Percentiles rank a stretch among this genome's conserved stretches.
These are phyloP conservation scores for Aspergillus sparsus DNA, from an alignment of 495 filamentous ascomycete species.

Conservation along the genomic window DNA sequence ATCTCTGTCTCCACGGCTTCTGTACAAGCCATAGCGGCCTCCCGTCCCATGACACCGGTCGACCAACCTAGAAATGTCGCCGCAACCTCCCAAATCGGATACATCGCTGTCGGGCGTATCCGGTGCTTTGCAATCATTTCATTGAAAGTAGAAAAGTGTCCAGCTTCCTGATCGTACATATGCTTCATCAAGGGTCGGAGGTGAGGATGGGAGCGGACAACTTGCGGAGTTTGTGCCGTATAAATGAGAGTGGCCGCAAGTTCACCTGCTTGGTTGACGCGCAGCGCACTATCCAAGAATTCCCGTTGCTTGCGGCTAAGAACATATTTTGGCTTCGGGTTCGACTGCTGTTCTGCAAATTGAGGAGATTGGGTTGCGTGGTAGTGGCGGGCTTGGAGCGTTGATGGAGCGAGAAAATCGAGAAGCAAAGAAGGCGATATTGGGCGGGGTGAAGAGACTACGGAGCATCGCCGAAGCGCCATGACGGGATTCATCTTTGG, in stretches of 20 bases:
- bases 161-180: slow-evolving; percentile 97
- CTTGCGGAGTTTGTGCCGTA: slow-evolving; percentile 72
- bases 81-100: slow-evolving; percentile 84
- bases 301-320: slow-evolving; percentile 69
- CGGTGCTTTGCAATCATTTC: slow-evolving; percentile 79
- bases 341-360: neutral
- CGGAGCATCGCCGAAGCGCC: slow-evolving; percentile 24
- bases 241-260: slow-evolving; percentile 87
- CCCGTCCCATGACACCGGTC: slow-evolving; percentile 84
- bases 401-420: slow-evolving; percentile 47
- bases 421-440: slow-evolving; percentile 32
- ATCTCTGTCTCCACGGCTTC: slow-evolving; percentile 99
- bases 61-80: slow-evolving; percentile 86
- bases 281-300: slow-evolving; percentile 79
- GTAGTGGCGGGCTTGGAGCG: slow-evolving; percentile 32
- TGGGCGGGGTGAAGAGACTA: slow-evolving; percentile 23
- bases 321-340: slow-evolving; percentile 54
- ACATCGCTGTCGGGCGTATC: slow-evolving; percentile 90
- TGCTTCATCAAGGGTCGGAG: slow-evolving; percentile 88
- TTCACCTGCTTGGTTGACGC: slow-evolving; percentile 90
- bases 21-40: slow-evolving; percentile 98
- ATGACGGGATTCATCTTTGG: slow-evolving; percentile 13
- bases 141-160: slow-evolving; percentile 86
- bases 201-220: slow-evolving; percentile 77
- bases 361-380: slow-evolving; percentile 31